Conservation (phyloP, 352 stramenopile genomes). For the Globisporangium parvum region DNA sequence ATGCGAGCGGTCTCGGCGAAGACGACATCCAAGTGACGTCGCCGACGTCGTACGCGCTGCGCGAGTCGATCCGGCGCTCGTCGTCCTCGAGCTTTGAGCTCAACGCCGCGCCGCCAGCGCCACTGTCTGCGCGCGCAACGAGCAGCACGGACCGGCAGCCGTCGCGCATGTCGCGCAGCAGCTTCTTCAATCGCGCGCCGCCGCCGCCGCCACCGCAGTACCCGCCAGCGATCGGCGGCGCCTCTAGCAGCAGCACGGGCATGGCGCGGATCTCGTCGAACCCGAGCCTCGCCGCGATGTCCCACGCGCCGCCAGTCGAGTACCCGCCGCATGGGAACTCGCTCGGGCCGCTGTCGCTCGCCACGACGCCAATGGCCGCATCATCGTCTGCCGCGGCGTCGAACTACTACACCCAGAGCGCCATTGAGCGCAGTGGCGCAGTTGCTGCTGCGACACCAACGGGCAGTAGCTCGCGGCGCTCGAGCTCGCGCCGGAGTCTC, state of each 20-base stretch:
- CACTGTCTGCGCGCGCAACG: slow-evolving; percentile 13
- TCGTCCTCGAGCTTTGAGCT: slow-evolving; percentile 49
- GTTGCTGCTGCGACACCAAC: slow-evolving; percentile 14
- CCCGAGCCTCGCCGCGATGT: slow-evolving; percentile 45
- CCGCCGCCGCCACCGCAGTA: slow-evolving; percentile 53
- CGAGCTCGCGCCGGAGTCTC: slow-evolving; percentile 62
- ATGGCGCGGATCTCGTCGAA: slow-evolving; percentile 65
- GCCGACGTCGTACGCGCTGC: slow-evolving; percentile 67
- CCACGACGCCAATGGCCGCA: slow-evolving; percentile 11
- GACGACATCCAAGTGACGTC: slow-evolving; percentile 81
- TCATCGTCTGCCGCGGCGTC: slow-evolving; percentile 17
- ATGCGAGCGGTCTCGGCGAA: slow-evolving; percentile 16
- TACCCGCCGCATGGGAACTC: slow-evolving; percentile 46
- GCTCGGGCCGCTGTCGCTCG: slow-evolving; percentile 44
- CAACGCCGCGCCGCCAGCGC: slow-evolving; percentile 16
- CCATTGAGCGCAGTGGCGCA: slow-evolving; percentile 1
- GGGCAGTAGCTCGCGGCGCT: slow-evolving; percentile 27
- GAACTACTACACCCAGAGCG: slow-evolving; percentile 13
- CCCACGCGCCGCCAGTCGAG: slow-evolving; percentile 16
- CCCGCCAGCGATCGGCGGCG: slow-evolving; percentile 27
- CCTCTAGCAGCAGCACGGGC: slow-evolving; percentile 6
- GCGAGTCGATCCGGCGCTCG: slow-evolving; percentile 73
- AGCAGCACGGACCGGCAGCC: slow-evolving; percentile 13
- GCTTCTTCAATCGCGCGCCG: slow-evolving; percentile 54
- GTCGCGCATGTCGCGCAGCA: slow-evolving; percentile 38